Evolutionary conservation across 148 eudicot species (phyloP).

Genomic region (Gaultheria prostrata): DNA sequence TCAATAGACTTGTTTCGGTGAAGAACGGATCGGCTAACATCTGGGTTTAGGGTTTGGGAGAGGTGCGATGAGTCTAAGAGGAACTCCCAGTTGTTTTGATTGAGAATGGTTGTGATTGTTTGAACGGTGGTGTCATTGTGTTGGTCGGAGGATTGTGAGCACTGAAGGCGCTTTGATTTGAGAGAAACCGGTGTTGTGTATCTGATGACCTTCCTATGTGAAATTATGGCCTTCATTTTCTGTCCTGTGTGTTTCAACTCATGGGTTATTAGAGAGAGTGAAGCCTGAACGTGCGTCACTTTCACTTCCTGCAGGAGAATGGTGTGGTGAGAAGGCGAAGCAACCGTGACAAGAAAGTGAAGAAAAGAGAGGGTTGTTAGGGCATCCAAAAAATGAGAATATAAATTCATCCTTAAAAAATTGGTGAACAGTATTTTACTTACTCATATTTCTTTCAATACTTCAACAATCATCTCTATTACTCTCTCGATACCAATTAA

Average conservation of each 20-base stretch:
- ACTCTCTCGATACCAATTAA: too few species aligned
- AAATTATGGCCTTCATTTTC: neutral
- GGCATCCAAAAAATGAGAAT: too few species aligned
- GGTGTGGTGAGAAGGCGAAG: too few species aligned
- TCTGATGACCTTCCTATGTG: neutral
- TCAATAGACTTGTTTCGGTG: slow-evolving; percentile 34
- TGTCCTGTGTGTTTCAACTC: neutral
- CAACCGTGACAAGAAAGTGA: neutral
- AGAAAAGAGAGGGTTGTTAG: too few species aligned
- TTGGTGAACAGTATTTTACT: too few species aligned
- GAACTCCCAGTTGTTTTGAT: slow-evolving; percentile 46
- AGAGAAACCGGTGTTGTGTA: neutral
- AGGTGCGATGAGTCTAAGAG: slow-evolving; percentile 53
- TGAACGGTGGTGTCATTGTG: slow-evolving; percentile 24
- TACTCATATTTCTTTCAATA: too few species aligned
- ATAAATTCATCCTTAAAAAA: too few species aligned
- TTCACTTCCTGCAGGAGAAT: neutral
- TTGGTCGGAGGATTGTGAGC: slow-evolving; percentile 17
- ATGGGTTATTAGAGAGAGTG: neutral
- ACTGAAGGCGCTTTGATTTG: slow-evolving; percentile 2
- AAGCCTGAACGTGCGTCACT: neutral
- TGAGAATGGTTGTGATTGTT: slow-evolving; percentile 46
- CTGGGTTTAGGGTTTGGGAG: slow-evolving; percentile 49
- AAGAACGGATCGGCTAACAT: slow-evolving; percentile 65
- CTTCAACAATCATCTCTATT: too few species aligned